Conservation (phyloP, 805 yeast genomes). For the Dipodascopsis uninucleata region DNA sequence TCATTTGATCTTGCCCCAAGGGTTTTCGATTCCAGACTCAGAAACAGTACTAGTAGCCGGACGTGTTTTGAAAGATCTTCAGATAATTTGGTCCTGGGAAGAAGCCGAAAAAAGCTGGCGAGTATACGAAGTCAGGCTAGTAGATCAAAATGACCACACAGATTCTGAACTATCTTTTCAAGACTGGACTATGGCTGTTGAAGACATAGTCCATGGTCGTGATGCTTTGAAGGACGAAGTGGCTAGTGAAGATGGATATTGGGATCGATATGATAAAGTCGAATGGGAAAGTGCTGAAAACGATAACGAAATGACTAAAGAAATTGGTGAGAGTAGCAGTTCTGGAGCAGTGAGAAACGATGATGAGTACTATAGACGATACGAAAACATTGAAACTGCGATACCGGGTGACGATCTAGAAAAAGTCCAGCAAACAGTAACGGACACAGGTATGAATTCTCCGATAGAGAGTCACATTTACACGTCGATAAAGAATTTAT, state of each 20-base stretch:
- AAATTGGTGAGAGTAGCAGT: background rate
- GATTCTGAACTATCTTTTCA: no score
- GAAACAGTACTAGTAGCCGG: conserved; percentile 11
- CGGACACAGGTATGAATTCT: no score
- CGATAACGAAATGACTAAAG: conserved; percentile 2
- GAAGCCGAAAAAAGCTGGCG: conserved; percentile 15
- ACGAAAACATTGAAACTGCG: conserved; percentile 27
- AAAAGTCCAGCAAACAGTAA: background rate
- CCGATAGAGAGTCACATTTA: conserved; percentile 7
- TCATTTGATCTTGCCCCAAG: background rate
- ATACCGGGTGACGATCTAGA: conserved; percentile 30
- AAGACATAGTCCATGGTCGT: no score
- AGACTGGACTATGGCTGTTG: background rate
- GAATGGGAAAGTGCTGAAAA: conserved; percentile 22
- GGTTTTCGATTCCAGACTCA: conserved; percentile 13
- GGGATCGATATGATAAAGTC: conserved; percentile 22
- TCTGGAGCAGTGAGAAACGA: conserved; percentile 6
- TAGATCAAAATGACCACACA: no score
- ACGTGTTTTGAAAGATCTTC: conserved; percentile 3
- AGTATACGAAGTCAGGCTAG: conserved; percentile 11
- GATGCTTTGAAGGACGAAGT: background rate
- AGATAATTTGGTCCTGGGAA: conserved; percentile 12
- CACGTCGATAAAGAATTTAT: conserved; percentile 10
- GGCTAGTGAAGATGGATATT: conserved; percentile 12
- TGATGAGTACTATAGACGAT: conserved; percentile 19